phyloP scores from a whole-genome alignment of 2,329 filamentous ascomycete species.

The Ophiostoma angusticollis region DNA sequence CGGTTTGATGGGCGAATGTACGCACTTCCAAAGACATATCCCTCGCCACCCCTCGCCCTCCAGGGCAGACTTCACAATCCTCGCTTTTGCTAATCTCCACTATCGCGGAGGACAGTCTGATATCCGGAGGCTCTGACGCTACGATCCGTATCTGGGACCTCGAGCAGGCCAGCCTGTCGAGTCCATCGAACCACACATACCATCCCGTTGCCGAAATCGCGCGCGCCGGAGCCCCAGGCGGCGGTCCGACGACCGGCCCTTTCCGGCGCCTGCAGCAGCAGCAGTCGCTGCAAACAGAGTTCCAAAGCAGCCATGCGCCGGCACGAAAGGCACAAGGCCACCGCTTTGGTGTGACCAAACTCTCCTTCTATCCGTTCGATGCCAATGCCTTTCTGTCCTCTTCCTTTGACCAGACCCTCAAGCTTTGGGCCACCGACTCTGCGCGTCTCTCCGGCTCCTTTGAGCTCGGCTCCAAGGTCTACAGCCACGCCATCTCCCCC shows the following conservation, averaged over 20 bases:
- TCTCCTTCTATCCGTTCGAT: conserved; percentile 71
- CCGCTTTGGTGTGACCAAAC: conserved; percentile 60
- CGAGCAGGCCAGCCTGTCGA: conserved; percentile 38
- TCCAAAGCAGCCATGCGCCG: not conserved
- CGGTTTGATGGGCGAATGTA: conserved; percentile 67
- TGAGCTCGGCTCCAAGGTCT: conserved; percentile 53
- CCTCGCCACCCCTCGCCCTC: too few relatives aligned
- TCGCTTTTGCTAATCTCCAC: too few relatives aligned
- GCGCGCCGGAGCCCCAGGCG: conserved; percentile 21
- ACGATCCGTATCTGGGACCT: conserved; percentile 82
- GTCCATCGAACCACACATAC: conserved; percentile 34
- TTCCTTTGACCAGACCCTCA: conserved; percentile 66
- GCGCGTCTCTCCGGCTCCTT: conserved; percentile 52
- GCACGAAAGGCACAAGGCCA: conserved; percentile 27
- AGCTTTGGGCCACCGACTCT: conserved; percentile 57
- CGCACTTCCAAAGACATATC: too few relatives aligned
- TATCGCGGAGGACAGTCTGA: conserved; percentile 52
- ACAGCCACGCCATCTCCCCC: conserved; percentile 66
- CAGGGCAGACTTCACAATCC: too few relatives aligned
- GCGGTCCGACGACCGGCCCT: not conserved
- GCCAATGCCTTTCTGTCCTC: conserved; percentile 61
- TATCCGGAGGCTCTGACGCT: conserved; percentile 78
- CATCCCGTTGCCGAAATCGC: conserved; percentile 39
- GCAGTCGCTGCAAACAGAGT: too few relatives aligned
- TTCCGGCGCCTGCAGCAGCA: conserved; percentile 5